Percentiles rank a stretch among this genome's conserved stretches.
Conservation (phyloP, 2,329 filamentous ascomycete species). For the Pseudocercospora fijiensis region DNA sequence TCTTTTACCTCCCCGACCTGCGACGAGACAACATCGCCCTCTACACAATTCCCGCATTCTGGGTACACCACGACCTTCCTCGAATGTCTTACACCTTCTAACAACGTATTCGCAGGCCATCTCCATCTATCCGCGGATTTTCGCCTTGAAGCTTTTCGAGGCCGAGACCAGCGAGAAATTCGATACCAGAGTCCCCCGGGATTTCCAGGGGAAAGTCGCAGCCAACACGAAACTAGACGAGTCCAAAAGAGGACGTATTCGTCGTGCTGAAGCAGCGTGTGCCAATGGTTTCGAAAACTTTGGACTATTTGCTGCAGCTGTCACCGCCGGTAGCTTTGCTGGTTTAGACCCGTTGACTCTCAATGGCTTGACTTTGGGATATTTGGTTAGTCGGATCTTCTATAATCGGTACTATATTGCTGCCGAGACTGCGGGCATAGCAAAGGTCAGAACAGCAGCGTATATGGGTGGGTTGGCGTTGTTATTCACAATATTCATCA, state of each 20-base stretch:
- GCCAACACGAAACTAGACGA: slow-evolving; percentile 36
- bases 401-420: slow-evolving; percentile 37
- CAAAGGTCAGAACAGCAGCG: slow-evolving; percentile 23
- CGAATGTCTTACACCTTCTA: slow-evolving; percentile 28
- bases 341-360: slow-evolving; percentile 32
- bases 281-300: slow-evolving; percentile 44
- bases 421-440: slow-evolving; percentile 25
- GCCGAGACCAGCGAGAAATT: slow-evolving; percentile 22
- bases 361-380: slow-evolving; percentile 34
- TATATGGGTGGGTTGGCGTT: slow-evolving; percentile 31
- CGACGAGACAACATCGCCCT: slow-evolving; percentile 31
- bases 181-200: slow-evolving; percentile 36
- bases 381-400: slow-evolving; percentile 31
- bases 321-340: slow-evolving; percentile 42
- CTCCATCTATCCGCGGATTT: slow-evolving; percentile 39
- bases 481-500: slow-evolving; percentile 31
- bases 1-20: slow-evolving; percentile 25
- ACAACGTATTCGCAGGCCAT: slow-evolving; percentile 22
- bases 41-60: slow-evolving; percentile 35
- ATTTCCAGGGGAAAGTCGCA: slow-evolving; percentile 30
- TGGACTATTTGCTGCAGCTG: slow-evolving; percentile 41
- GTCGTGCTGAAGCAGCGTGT: slow-evolving; percentile 41
- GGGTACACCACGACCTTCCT: slow-evolving; percentile 28
- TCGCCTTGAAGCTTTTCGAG: slow-evolving; percentile 29
- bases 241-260: slow-evolving; percentile 38